These are phyloP conservation scores for Paramecium bursaria DNA, from an alignment of 73 alveolate species.

Conservation along the genomic window DNA sequence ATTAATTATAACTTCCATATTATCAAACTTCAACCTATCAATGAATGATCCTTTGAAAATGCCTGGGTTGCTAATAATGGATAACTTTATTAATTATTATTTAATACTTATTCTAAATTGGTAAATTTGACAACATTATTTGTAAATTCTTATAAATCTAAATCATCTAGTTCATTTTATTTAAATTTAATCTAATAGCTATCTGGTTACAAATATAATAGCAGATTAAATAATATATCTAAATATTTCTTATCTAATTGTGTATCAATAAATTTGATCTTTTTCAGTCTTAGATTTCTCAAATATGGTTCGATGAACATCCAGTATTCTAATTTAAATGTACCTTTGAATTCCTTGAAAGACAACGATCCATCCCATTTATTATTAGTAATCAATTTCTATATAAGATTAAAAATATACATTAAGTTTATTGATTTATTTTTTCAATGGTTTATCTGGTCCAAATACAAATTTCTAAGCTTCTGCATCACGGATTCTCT, in stretches of 20 bases:
- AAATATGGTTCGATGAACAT: slow-evolving; percentile 24
- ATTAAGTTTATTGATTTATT: too few relatives aligned
- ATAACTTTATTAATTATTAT: neutral
- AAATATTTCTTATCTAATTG: slow-evolving; percentile 26
- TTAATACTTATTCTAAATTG: neutral
- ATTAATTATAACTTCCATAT: neutral
- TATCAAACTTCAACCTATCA: neutral
- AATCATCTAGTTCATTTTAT: slow-evolving; percentile 48
- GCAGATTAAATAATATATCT: neutral
- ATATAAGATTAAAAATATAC: too few relatives aligned
- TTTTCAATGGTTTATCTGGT: too few relatives aligned
- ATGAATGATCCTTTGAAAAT: slow-evolving; percentile 9
- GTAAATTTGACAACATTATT: neutral
- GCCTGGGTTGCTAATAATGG: slow-evolving; percentile 38
- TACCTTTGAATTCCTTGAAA: slow-evolving; percentile 34
- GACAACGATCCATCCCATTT: slow-evolving; percentile 28
- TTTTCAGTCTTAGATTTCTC: neutral
- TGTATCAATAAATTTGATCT: slow-evolving; percentile 18
- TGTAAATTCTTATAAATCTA: slow-evolving; percentile 26
- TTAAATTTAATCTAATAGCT: neutral
- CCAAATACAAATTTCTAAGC: too few relatives aligned
- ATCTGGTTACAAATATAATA: neutral
- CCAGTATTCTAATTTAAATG: slow-evolving; percentile 47
- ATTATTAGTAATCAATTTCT: neutral
- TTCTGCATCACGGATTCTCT: too few relatives aligned